Evolutionary conservation across 257 asterid species (phyloP), one percentile per base, ranked within the genome.

Genomic region (Fraxinus anomala): DNA sequence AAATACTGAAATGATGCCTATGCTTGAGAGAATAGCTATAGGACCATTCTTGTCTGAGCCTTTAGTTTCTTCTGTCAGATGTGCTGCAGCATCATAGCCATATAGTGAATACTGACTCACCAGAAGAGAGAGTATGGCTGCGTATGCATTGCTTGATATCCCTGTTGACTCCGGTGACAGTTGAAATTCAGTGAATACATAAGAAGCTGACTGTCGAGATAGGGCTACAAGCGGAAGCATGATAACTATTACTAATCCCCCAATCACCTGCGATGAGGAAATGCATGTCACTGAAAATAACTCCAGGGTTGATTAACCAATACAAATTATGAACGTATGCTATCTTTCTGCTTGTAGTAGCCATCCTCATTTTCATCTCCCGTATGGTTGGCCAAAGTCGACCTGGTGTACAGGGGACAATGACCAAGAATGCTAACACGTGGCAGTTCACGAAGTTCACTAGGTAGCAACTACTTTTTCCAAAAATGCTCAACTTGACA

Each of bases 71-170:
- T 89, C 89, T 36, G 87, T 86, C 21, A 88, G 67, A 73, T 86
- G 89, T 36, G 91, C 89, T 0, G 89, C 91, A 19, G 89, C 82
- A 73, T 88, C 91, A 13, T 86, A 88, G 23, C 88, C 90, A 40
- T 82, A 86, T 0, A 86, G 84, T 51, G 86, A 84, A 65, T 83
- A 88, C 70, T 83, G 82, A 44, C 88, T 84, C 73, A 84, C 79
- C 0, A 86, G 82, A 63, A 86, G 80, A 39, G 89, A 26, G 4
- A 88, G 76, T 65, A 88, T 51, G 26, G 80, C 83, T 1, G 88
- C 86, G 26, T 86, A 86, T 12, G 88, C 73, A 47, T 73, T 83
- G 75, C 91, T 86, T 5, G 82, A 73, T 44, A 84, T 76, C 34
- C 89, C 88, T 0, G 89, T 88, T 16, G 83, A 23, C 23, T 76